Base-by-base conservation (phyloP, 2,329 filamentous ascomycete species). In the Coleophoma eucalyptorum region DNA sequence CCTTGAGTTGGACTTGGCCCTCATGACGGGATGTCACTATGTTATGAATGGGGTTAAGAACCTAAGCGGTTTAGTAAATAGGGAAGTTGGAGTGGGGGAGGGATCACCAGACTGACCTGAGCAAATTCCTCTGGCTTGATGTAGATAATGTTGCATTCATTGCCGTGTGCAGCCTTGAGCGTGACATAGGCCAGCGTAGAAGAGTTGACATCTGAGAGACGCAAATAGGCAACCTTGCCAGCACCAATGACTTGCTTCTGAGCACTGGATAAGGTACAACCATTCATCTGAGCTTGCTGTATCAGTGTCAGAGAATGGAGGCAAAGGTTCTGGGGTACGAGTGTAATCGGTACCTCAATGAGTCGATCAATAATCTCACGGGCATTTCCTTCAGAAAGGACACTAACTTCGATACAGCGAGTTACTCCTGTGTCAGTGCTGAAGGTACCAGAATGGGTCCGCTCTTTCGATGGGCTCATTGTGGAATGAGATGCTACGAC, bases 1-100 rank as follows among this genome's bases (percentile, higher is more conserved):
- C 75, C n/a, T 72, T 74, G 11, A 83, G 63, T 50, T 74, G 68
- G 37, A 83, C 63, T 59, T 83, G 78, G 16, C 79, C 81, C 65
- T 84, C 80, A 54, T 79, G 74, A 31, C 34, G 19, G 16, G 43
- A 45, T 12, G 44, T 63, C 32, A 66, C 64, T 40, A 61, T 55
- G 19, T 59, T 57, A 6, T 62, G 59, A 12, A 55, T 58, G 10
- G 64, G 65, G 19, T 62, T 61, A 33, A 68, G 51, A 16, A 63
- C 51, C 66, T 70, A 26, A 26, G 10, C 10, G 26, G 26, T 6
- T 26, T 26, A 26, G 26, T 8, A 5, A n/a, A 3, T 26, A 8
- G 26, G 6, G 10, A 26, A 26, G 26, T 26, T 26, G 10, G 26
- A n/a, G n/a, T n/a, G n/a, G n/a, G n/a, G n/a, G n/a, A 8, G 26